Evolutionary conservation across 805 yeast genomes (phyloP), one percentile per base, ranked within the genome.

Genomic region (Kuraishia piskuri): DNA sequence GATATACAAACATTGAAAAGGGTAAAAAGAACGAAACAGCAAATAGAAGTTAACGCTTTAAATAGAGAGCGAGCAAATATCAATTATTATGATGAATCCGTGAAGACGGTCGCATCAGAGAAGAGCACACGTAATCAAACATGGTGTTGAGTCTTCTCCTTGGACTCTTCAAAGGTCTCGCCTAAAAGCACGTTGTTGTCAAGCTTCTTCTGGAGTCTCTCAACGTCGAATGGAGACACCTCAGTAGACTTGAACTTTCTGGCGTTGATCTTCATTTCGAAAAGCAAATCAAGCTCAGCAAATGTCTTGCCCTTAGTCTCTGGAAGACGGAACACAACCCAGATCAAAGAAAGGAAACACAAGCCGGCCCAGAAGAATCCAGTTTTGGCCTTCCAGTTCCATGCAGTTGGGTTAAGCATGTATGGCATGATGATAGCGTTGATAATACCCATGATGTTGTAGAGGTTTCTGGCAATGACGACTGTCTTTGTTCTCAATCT

Each of bases 221-320:
- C 40, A 4, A 12, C 40, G 4, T 31, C 40, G 17, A 31, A 31
- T 31, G 40, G 40, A 8, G 40, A 31, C 17, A 31, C 40, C 40
- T 31, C 40, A 12, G 40, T 31, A 3, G 40, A 31, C 50, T 57
- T 61, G 62, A 67, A 70, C 47, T 68, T 55, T 61, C 72, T 63
- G 3, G 72, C 65, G 17, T 60, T 57, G 40, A 68, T 58, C 3
- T 60, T 53, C 53, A 59, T 61, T 36, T 63, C 71, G 65, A 82
- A 83, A 68, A 83, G 66, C 51, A 69, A 67, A 64, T 82, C 87
- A 61, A 83, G 68, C 62, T 83, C 87, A 50, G 80, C 83, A 61
- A 71, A 81, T 0, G 86, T 79, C 63, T 83, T 73, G 49, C 74
- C 76, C 58, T 71, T 71, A 23, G 86, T 78, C 63, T 83, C 88